Evolutionary conservation across 129 eudicot species (phyloP).

Genomic region (Saposhnikovia divaricata): DNA sequence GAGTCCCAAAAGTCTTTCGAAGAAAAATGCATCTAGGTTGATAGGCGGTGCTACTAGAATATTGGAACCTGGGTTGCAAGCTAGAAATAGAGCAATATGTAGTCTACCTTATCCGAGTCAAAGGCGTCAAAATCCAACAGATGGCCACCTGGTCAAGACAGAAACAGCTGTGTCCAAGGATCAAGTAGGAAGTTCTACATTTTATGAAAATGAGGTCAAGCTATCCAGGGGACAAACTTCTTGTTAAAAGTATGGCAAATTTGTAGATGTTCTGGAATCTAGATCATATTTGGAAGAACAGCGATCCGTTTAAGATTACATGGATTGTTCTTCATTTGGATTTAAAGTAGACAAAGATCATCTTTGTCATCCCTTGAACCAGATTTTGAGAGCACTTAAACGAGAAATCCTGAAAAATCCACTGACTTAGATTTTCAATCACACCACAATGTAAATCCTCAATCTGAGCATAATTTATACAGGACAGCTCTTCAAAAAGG

Average conservation of each 20-base stretch:
- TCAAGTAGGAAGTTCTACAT: constrained; percentile 7
- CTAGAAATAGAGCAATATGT: constrained; percentile 38
- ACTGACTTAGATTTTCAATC: too few relatives aligned
- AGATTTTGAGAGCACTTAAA: constrained; percentile 18
- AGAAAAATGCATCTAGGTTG: constrained; percentile 47
- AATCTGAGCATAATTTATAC: constrained; percentile 16
- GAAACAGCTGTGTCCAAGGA: constrained; percentile 15
- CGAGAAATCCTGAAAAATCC: too few relatives aligned
- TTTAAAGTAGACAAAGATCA: constrained; percentile 22
- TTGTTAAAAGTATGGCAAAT: constrained; percentile 36
- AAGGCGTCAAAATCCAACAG: constrained; percentile 6
- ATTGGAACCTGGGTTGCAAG: constrained; percentile 73
- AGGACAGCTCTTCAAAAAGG: constrained; percentile 16
- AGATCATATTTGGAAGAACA: constrained; percentile 23
- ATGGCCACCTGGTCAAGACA: constrained; percentile 23
- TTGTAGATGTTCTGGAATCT: constrained; percentile 30
- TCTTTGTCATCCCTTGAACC: constrained; percentile 20
- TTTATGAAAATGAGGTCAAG: constrained; percentile 7
- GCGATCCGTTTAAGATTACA: constrained; percentile 16
- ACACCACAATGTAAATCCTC: too few relatives aligned
- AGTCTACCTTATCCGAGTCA: constrained; percentile 44
- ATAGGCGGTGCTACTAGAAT: constrained; percentile 78
- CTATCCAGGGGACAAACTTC: constrained; percentile 5
- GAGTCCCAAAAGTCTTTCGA: constrained; percentile 41
- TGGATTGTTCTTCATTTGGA: constrained; percentile 16